Base-by-base conservation (phyloP, 805 yeast species). In the Wickerhamiella dianesei region DNA sequence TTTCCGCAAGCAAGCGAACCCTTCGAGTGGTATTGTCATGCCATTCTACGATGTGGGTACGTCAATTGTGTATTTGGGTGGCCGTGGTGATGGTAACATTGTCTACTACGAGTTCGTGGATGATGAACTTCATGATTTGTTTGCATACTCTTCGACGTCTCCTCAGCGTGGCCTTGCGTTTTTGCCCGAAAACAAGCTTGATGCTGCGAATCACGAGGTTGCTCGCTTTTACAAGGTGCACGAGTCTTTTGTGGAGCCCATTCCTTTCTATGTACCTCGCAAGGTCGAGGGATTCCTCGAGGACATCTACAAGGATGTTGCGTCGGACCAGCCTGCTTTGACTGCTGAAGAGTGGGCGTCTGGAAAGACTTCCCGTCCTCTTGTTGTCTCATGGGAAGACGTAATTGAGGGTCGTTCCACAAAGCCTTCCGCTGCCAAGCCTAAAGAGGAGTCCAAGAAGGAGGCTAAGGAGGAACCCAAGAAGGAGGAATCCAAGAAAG, bases 11-110 rank as follows among this genome's bases (percentile, higher is more conserved):
- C 32, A 25, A 25, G 74, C 92, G 43, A 98, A 94, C 61, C 76
- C 94, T 20, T 81, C 94, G 3, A 82, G 96, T 2, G 98, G 99
- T 57, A 83, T 92, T 39, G 69, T 88, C 63, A 82, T 92, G 75
- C 98, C 98, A 22, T 76, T 82, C 58, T 92, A 68, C 61, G 99
- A 92, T 61, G 82, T 77, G 21, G 74, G 82, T 35, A 87, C 83
- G 41, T 76, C 79, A 47, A 76, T 88, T 49, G 71, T 92, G 50
- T 92, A 82, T 60, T 69, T 92, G 51, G 97, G 95, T 29, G 99
- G 98, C 56, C 89, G 92, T 65, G 96, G 96, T 64, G 98, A 92
- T 64, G 97, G 97, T 57, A 92, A 89, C 63, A 85, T 92, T 58
- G 83, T 96, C 59, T 89, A 89, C 67, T 92, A 70, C 61, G 98